A percentile compares a stretch with the other conserved stretches of the same genome.
Conservation (phyloP, 306 rosid species). For the Sophora flavescens region DNA sequence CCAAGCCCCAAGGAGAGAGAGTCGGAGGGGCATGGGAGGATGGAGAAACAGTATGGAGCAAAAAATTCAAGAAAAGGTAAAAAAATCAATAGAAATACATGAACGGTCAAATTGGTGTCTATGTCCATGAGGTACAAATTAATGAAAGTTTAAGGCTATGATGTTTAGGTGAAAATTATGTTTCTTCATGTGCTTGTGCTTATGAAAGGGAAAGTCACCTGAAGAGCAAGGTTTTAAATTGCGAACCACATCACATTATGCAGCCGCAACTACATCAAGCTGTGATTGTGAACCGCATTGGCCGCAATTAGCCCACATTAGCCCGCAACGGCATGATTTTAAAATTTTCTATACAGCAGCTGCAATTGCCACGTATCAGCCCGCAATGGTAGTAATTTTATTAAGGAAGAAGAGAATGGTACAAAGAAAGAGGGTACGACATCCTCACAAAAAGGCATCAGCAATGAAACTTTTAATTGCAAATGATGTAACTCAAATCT, state of each 20-base stretch:
- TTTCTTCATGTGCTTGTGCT: slow-evolving; percentile 15
- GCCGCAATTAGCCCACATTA: too few relatives aligned
- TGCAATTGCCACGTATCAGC: too few relatives aligned
- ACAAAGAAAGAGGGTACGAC: not conserved
- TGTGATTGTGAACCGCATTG: too few relatives aligned
- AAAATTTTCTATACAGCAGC: too few relatives aligned
- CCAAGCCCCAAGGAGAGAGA: too few relatives aligned
- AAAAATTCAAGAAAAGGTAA: not conserved
- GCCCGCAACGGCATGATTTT: too few relatives aligned
- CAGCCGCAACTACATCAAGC: too few relatives aligned
- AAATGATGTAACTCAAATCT: not conserved
- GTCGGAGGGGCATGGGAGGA: not conserved
- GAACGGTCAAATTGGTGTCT: not conserved
- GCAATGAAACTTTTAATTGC: not conserved
- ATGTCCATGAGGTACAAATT: not conserved
- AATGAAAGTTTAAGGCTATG: not conserved
- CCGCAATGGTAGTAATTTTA: too few relatives aligned
- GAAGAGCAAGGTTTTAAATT: not conserved
- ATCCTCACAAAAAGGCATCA: too few relatives aligned
- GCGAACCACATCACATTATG: too few relatives aligned
- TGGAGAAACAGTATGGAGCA: not conserved
- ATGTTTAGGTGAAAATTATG: not conserved
- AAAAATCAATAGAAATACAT: not conserved
- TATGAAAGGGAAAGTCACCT: not conserved
- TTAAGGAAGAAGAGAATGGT: not conserved